phyloP scores from a whole-genome alignment of 2,329 filamentous ascomycete genomes.

The Phaeosphaeria sp. region DNA sequence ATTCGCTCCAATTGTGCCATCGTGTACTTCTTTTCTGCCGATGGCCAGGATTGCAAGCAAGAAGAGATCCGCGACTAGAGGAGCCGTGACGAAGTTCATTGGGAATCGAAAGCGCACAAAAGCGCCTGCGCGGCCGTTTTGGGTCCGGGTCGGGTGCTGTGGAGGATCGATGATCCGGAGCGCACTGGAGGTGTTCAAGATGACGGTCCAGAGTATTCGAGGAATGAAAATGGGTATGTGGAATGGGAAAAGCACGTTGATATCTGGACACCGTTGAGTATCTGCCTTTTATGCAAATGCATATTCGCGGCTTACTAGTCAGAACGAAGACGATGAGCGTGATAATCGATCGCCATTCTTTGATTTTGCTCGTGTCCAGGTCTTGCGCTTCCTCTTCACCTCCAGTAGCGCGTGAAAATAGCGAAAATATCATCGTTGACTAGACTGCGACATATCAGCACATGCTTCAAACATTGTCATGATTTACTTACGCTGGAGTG shows the following conservation, averaged over 20 bases:
- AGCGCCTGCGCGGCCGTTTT: slow-evolving; percentile 38
- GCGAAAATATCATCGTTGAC: not conserved
- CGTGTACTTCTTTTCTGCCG: slow-evolving; percentile 70
- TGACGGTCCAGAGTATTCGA: slow-evolving; percentile 53
- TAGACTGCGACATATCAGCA: not conserved
- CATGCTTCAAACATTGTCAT: not conserved
- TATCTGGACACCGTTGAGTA: slow-evolving; percentile 56
- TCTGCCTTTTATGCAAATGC: not conserved
- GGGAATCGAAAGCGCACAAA: slow-evolving; percentile 66
- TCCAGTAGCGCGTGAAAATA: slow-evolving; percentile 4
- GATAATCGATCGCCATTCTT: slow-evolving; percentile 72
- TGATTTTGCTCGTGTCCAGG: slow-evolving; percentile 64
- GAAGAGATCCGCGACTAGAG: slow-evolving; percentile 74
- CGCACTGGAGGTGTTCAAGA: slow-evolving; percentile 53
- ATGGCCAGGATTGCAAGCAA: slow-evolving; percentile 74
- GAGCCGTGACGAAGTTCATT: slow-evolving; percentile 74
- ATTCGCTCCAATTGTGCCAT: slow-evolving; percentile 70
- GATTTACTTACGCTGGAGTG: not conserved
- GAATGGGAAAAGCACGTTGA: slow-evolving; percentile 74
- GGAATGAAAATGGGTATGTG: slow-evolving; percentile 69
- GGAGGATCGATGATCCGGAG: slow-evolving; percentile 63
- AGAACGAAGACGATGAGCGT: slow-evolving; percentile 73
- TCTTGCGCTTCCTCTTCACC: slow-evolving; percentile 11
- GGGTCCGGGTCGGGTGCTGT: slow-evolving; percentile 18
- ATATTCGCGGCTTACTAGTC: slow-evolving; percentile 65